phyloP scores from a whole-genome alignment of 1,284 basidiomycete genomes.

The Anthracocystis setariae region DNA sequence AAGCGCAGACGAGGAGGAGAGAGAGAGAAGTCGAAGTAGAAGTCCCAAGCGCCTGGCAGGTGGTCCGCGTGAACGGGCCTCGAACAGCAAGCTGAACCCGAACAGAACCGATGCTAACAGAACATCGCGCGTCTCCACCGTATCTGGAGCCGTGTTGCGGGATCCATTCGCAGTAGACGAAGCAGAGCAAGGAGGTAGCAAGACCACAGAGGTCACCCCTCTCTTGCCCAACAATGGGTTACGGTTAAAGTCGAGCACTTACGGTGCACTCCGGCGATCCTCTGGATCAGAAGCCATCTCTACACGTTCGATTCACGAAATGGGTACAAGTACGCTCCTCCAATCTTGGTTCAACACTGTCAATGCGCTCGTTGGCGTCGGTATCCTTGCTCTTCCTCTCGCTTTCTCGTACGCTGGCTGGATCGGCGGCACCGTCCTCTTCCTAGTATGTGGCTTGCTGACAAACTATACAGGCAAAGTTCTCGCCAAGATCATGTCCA shows the following conservation, averaged over 20 bases:
- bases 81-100: constrained; percentile 28
- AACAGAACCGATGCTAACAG: constrained; percentile 1
- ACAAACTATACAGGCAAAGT: constrained; percentile 67
- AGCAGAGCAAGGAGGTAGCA: constrained; percentile 2
- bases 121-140: constrained; percentile 15
- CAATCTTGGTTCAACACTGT: constrained; percentile 67
- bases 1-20: constrained; percentile 45
- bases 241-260: constrained; percentile 9
- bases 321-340: constrained; percentile 57
- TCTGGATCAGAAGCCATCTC: constrained; percentile 26
- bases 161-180: constrained; percentile 48
- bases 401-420: constrained; percentile 62
- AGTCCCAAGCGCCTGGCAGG: constrained; percentile 48
- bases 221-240: constrained; percentile 2
- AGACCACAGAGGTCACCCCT: constrained; percentile 17
- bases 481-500: constrained; percentile 62
- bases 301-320: constrained; percentile 10
- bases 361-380: constrained; percentile 65
- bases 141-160: constrained; percentile 30
- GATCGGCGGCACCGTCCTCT: constrained; percentile 55
- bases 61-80: constrained; percentile 12
- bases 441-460: constrained; percentile 58
- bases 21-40: constrained; percentile 44
- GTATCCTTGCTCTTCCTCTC: constrained; percentile 64
- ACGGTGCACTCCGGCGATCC: constrained; percentile 12